phyloP scores from a whole-genome alignment of 2,329 filamentous ascomycete species.

The Ophiocordyceps camponoti-leonardi region DNA sequence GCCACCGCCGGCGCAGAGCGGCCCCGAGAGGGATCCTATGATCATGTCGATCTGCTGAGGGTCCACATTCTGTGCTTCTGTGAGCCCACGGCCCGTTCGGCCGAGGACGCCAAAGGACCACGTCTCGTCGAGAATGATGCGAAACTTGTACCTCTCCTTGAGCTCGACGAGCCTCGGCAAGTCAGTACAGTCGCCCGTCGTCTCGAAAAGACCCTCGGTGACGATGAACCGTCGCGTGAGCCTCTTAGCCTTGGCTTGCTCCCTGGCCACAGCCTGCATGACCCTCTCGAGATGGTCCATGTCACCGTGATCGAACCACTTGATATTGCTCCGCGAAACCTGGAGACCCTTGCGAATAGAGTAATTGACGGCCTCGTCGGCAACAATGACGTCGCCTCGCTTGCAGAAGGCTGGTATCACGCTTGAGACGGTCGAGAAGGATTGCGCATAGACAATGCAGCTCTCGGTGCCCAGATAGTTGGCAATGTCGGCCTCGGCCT shows the following conservation, averaged over 20 bases:
- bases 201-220: slow-evolving; percentile 88
- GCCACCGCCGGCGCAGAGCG: slow-evolving; percentile 80
- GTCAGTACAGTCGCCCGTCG: slow-evolving; percentile 67
- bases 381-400: slow-evolving; percentile 91
- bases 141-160: slow-evolving; percentile 94
- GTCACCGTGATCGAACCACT: slow-evolving; percentile 92
- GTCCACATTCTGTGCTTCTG: slow-evolving; percentile 93
- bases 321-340: slow-evolving; percentile 75
- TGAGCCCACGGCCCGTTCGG: slow-evolving; percentile 77
- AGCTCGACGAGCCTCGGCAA: slow-evolving; percentile 82
- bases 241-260: slow-evolving; percentile 70
- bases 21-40: slow-evolving; percentile 76
- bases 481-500: slow-evolving; percentile 86
- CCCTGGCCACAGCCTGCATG: slow-evolving; percentile 69
- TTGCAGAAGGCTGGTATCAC: slow-evolving; percentile 96
- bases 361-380: slow-evolving; percentile 84
- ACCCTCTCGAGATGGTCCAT: slow-evolving; percentile 84
- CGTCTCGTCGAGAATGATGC: slow-evolving; percentile 90
- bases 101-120: slow-evolving; percentile 95
- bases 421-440: slow-evolving; percentile 91
- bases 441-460: slow-evolving; percentile 90
- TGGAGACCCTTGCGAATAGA: slow-evolving; percentile 89
- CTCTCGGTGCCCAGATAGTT: slow-evolving; percentile 73
- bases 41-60: slow-evolving; percentile 93
- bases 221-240: slow-evolving; percentile 89